phyloP scores from a whole-genome alignment of 345 rosid species.

The Excoecaria agallocha region DNA sequence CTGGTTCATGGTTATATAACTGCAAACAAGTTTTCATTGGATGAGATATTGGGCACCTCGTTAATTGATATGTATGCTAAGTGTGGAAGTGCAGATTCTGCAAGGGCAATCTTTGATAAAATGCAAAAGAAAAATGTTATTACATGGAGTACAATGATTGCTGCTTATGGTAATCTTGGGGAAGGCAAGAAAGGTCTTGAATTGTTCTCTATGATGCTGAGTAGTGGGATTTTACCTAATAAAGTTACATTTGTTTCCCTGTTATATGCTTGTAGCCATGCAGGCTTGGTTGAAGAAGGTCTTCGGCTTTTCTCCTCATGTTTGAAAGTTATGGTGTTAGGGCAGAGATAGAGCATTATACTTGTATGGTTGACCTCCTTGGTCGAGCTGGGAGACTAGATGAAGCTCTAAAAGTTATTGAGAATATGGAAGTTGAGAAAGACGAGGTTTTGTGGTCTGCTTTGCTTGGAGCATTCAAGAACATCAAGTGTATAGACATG shows the following conservation, averaged over 20 bases:
- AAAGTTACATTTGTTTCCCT: conserved; percentile 60
- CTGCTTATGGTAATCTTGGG: conserved; percentile 67
- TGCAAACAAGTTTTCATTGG: conserved; percentile 18
- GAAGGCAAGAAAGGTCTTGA: conserved; percentile 58
- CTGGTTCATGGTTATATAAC: conserved; percentile 34
- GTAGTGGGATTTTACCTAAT: conserved; percentile 45
- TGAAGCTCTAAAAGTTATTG: conserved; percentile 57
- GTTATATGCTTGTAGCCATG: conserved; percentile 68
- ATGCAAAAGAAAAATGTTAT: conserved; percentile 52
- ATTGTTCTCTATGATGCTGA: conserved; percentile 50
- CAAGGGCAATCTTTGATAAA: conserved; percentile 54
- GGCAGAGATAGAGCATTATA: conserved; percentile 60
- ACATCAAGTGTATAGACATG: conserved; percentile 46
- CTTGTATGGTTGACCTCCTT: conserved; percentile 67
- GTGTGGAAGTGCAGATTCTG: conserved; percentile 54
- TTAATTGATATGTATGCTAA: conserved; percentile 59
- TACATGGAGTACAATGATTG: conserved; percentile 76
- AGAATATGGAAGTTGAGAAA: conserved; percentile 43
- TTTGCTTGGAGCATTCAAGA: conserved; percentile 67
- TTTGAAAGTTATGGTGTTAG: conserved; percentile 34
- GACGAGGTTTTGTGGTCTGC: conserved; percentile 67
- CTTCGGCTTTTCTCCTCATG: conserved; percentile 50
- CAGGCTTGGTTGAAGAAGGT: conserved; percentile 66
- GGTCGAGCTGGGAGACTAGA: conserved; percentile 61
- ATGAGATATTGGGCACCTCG: background rate